Evolutionary conservation across 1,284 basidiomycete species (phyloP).

Genomic region (Sporisorium graminicola): DNA sequence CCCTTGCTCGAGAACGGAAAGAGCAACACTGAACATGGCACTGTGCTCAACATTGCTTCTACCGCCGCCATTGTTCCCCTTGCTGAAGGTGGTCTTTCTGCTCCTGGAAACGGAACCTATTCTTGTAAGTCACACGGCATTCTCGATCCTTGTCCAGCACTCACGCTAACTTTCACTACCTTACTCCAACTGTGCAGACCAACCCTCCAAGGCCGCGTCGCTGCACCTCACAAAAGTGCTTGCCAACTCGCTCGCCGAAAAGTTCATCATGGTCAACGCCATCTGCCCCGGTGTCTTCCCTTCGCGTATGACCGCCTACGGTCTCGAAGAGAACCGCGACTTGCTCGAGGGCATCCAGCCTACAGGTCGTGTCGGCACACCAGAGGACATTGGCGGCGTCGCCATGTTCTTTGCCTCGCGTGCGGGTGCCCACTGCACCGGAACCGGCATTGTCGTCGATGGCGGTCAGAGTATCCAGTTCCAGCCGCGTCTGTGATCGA

Average conservation of each 20-base stretch:
- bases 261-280: constrained; percentile 77
- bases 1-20: constrained; percentile 61
- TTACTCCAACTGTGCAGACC: constrained; percentile 33
- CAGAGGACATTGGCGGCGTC: constrained; percentile 82
- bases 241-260: constrained; percentile 77
- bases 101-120: constrained; percentile 79
- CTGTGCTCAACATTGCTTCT: constrained; percentile 80
- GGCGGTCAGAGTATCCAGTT: constrained; percentile 74
- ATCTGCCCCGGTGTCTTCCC: constrained; percentile 84
- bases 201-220: constrained; percentile 78
- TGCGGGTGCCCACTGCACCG: constrained; percentile 80
- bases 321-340: constrained; percentile 74
- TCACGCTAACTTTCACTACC: constrained; percentile 3
- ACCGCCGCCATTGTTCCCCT: constrained; percentile 76
- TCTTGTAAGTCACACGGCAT: constrained; percentile 75
- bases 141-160: not conserved
- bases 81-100: constrained; percentile 73
- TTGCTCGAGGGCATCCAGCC: constrained; percentile 63
- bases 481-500: constrained; percentile 40
- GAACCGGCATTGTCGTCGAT: constrained; percentile 77
- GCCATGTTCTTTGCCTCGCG: constrained; percentile 80
- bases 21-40: constrained; percentile 75
- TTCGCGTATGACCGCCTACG: constrained; percentile 86
- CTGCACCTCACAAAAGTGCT: constrained; percentile 84
- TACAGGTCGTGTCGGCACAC: constrained; percentile 75